Conservation (phyloP, 1,284 basidiomycete species). For the Tetrapyrgos nigripes region DNA sequence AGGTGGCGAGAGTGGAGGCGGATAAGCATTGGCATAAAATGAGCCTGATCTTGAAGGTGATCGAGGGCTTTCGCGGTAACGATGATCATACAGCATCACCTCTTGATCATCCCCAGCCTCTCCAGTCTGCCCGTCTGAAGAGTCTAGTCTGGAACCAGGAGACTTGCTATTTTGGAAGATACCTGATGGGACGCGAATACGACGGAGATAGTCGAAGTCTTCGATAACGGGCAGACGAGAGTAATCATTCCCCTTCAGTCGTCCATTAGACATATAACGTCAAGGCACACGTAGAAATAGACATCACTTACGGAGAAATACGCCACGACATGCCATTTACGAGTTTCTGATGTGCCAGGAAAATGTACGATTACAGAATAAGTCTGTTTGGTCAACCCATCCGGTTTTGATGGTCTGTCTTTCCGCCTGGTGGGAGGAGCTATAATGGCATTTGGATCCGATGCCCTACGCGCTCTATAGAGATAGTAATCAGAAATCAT, state of each 20-base stretch:
- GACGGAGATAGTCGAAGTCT: conserved; percentile 71
- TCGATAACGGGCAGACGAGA: conserved; percentile 69
- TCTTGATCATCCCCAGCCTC: background rate
- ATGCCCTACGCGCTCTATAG: conserved; percentile 66
- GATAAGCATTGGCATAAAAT: conserved; percentile 39
- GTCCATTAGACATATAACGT: conserved; percentile 11
- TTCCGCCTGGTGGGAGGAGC: conserved; percentile 68
- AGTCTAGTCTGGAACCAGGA: conserved; percentile 40
- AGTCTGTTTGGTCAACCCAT: conserved; percentile 80
- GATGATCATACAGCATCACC: conserved; percentile 40
- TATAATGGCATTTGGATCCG: conserved; percentile 61
- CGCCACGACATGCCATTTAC: conserved; percentile 82
- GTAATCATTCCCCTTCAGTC: conserved; percentile 67
- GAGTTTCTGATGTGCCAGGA: conserved; percentile 57
- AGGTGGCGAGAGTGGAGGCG: conserved; percentile 30
- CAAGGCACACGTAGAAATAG: conserved; percentile 8
- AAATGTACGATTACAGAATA: conserved; percentile 75
- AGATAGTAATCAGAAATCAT: conserved; percentile 14
- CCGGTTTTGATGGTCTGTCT: conserved; percentile 74
- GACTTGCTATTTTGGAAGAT: conserved; percentile 71
- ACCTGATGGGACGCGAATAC: conserved; percentile 64
- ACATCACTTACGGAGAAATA: conserved; percentile 76
- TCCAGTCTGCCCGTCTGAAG: conserved; percentile 1
- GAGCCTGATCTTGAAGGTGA: conserved; percentile 30
- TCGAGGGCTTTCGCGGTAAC: conserved; percentile 9